A percentile compares a stretch with the other conserved stretches of the same genome.
Evolutionary conservation across 2,329 filamentous ascomycete genomes (phyloP).

Genomic region (Fusarium sp.): DNA sequence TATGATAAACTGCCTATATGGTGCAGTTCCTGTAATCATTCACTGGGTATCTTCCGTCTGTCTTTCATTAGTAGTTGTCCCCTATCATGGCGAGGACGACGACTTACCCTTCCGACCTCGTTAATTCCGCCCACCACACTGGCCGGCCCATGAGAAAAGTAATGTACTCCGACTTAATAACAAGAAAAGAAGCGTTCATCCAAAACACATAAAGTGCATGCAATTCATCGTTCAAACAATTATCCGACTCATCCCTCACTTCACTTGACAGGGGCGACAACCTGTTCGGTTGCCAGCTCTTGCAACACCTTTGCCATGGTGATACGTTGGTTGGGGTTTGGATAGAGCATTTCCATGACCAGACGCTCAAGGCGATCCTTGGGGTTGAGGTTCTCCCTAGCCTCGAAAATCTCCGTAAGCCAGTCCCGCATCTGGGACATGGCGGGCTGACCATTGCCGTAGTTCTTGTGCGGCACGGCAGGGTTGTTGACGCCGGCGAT

Average conservation of each 20-base stretch:
- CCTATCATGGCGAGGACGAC: neutral
- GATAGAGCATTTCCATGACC: conserved; percentile 65
- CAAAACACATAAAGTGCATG: conserved; percentile 4
- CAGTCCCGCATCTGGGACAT: conserved; percentile 67
- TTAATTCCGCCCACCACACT: conserved; percentile 14
- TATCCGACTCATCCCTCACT: neutral
- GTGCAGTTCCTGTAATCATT: conserved; percentile 21
- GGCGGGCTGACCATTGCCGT: conserved; percentile 55
- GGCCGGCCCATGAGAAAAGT: conserved; percentile 13
- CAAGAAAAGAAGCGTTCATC: conserved; percentile 22
- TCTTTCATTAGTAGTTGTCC: conserved; percentile 16
- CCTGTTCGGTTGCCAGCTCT: conserved; percentile 53
- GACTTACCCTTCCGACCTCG: conserved; percentile 36
- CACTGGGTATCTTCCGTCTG: conserved; percentile 41
- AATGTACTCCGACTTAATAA: conserved; percentile 23
- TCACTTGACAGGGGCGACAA: conserved; percentile 23
- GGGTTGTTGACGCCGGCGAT: conserved; percentile 67
- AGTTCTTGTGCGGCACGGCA: conserved; percentile 46
- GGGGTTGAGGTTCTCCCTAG: conserved; percentile 57
- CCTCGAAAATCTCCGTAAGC: conserved; percentile 65
- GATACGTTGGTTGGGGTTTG: conserved; percentile 63
- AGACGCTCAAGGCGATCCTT: conserved; percentile 64
- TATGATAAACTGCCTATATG: neutral
- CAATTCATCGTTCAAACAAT: conserved; percentile 19
- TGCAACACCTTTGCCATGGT: conserved; percentile 64